These are phyloP conservation scores for Cyclotella atomus DNA, from an alignment of 108 stramenopile species.

Conservation along the genomic window DNA sequence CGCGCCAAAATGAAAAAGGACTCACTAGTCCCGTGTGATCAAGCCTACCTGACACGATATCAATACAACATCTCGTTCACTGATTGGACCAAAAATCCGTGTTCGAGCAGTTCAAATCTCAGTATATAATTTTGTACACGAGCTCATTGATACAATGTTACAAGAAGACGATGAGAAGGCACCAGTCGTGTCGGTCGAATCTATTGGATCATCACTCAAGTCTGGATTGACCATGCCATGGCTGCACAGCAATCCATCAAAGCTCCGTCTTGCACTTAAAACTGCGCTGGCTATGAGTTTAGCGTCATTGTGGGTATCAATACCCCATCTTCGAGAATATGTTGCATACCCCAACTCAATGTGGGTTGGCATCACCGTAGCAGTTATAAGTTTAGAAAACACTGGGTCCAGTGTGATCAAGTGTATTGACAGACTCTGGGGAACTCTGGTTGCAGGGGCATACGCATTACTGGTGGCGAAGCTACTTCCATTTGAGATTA, in stretches of 20 bases:
- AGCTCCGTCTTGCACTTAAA: slow-evolving; percentile 51
- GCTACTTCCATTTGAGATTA: slow-evolving; percentile 35
- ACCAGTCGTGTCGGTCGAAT: not conserved
- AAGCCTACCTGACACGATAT: too few relatives aligned
- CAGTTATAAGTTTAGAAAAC: slow-evolving; percentile 47
- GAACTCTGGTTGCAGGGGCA: slow-evolving; percentile 54
- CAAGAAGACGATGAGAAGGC: slow-evolving; percentile 1
- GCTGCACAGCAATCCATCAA: slow-evolving; percentile 38
- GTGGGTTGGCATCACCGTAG: slow-evolving; percentile 61
- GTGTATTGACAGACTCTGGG: slow-evolving; percentile 54
- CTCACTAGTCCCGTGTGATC: too few relatives aligned
- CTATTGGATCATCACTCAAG: not conserved
- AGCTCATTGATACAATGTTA: slow-evolving; percentile 31
- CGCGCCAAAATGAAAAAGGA: too few relatives aligned
- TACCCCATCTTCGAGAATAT: slow-evolving; percentile 44
- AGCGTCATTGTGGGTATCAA: slow-evolving; percentile 50
- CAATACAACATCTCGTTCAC: slow-evolving; percentile 27
- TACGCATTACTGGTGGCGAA: slow-evolving; percentile 47
- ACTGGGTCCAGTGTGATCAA: slow-evolving; percentile 51
- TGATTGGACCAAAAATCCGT: slow-evolving; percentile 19
- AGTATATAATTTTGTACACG: slow-evolving; percentile 33
- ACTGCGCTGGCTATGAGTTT: slow-evolving; percentile 54
- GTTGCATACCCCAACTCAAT: slow-evolving; percentile 44
- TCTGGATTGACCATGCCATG: slow-evolving; percentile 26
- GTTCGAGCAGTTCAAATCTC: slow-evolving; percentile 30